Evolutionary conservation across 495 filamentous ascomycete species (phyloP).

Genomic region (Penicillium silybi): DNA sequence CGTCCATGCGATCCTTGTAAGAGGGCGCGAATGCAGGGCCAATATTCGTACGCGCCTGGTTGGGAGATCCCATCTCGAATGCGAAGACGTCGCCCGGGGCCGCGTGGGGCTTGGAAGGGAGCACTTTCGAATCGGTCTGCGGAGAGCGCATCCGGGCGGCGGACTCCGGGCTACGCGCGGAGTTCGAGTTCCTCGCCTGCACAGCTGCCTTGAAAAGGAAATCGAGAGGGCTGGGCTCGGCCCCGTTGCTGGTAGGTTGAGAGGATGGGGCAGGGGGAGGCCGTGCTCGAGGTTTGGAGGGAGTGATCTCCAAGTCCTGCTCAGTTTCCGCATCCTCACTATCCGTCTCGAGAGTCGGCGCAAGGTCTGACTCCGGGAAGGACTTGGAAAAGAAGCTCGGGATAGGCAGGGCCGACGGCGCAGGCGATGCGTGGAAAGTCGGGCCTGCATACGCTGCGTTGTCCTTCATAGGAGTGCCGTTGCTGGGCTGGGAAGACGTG

Average conservation of each 20-base stretch:
- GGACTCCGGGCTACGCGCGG: constrained; percentile 44
- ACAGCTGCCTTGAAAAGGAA: constrained; percentile 84
- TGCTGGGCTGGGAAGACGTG: constrained; percentile 30
- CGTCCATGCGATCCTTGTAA: constrained; percentile 62
- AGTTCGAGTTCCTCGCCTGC: constrained; percentile 48
- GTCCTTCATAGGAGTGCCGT: constrained; percentile 45
- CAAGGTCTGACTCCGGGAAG: constrained; percentile 53
- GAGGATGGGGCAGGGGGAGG: constrained; percentile 1
- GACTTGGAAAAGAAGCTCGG: constrained; percentile 89
- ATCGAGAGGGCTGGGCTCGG: constrained; percentile 66
- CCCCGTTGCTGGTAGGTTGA: constrained; percentile 4
- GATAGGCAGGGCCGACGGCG: constrained; percentile 86
- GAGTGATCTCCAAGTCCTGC: constrained; percentile 34
- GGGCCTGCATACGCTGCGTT: constrained; percentile 78
- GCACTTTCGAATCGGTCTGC: constrained; percentile 31
- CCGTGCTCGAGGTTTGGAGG: constrained; percentile 36
- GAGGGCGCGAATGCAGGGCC: constrained; percentile 65
- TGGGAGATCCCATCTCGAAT: constrained; percentile 60
- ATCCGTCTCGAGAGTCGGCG: constrained; percentile 36
- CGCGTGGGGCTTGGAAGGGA: constrained; percentile 25
- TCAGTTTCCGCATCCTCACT: constrained; percentile 34
- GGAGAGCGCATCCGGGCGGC: constrained; percentile 31
- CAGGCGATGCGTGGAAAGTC: constrained; percentile 93
- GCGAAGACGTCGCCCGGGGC: constrained; percentile 56
- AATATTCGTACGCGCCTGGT: constrained; percentile 38